phyloP scores from a whole-genome alignment of 2,329 filamentous ascomycete species.

The Xylariaceae sp. region DNA sequence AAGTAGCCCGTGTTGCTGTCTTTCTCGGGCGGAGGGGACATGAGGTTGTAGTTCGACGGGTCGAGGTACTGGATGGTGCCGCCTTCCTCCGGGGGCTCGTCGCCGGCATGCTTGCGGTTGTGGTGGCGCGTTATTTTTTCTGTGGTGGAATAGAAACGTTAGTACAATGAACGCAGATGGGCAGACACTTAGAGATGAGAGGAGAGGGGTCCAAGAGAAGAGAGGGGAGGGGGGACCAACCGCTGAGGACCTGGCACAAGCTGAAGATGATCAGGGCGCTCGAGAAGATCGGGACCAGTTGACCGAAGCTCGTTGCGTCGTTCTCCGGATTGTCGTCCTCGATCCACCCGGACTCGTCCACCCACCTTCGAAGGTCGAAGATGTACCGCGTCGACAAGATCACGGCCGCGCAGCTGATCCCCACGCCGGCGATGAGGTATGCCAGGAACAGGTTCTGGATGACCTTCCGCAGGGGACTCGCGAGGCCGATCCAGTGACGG shows the following conservation, averaged over 20 bases:
- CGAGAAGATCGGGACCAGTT: slow-evolving; percentile 40
- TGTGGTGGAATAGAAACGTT: not conserved
- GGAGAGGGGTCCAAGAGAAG: not conserved
- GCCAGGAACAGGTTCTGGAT: slow-evolving; percentile 20
- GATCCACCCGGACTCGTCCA: slow-evolving; percentile 30
- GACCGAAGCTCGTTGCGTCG: slow-evolving; percentile 39
- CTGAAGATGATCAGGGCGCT: slow-evolving; percentile 37
- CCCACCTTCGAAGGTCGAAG: slow-evolving; percentile 34
- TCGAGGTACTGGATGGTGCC: slow-evolving; percentile 23
- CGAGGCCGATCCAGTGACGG: slow-evolving; percentile 4
- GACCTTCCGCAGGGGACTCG: slow-evolving; percentile 10
- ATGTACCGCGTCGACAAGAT: slow-evolving; percentile 31
- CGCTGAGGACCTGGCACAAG: slow-evolving; percentile 35
- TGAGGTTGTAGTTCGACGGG: slow-evolving; percentile 18
- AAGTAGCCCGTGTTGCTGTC: slow-evolving; percentile 10
- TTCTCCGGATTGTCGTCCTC: slow-evolving; percentile 1
- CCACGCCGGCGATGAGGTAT: slow-evolving; percentile 31
- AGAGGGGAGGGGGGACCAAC: slow-evolving; percentile 19
- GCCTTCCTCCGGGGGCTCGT: slow-evolving; percentile 16
- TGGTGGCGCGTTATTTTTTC: slow-evolving; percentile 25
- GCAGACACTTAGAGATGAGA: not conserved
- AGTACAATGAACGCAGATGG: not conserved
- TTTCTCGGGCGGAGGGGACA: slow-evolving; percentile 13
- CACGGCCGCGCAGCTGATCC: slow-evolving; percentile 27
- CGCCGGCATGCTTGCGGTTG: slow-evolving; percentile 20